Conservation (phyloP, 495 filamentous ascomycete genomes). For the Podospora australis region DNA sequence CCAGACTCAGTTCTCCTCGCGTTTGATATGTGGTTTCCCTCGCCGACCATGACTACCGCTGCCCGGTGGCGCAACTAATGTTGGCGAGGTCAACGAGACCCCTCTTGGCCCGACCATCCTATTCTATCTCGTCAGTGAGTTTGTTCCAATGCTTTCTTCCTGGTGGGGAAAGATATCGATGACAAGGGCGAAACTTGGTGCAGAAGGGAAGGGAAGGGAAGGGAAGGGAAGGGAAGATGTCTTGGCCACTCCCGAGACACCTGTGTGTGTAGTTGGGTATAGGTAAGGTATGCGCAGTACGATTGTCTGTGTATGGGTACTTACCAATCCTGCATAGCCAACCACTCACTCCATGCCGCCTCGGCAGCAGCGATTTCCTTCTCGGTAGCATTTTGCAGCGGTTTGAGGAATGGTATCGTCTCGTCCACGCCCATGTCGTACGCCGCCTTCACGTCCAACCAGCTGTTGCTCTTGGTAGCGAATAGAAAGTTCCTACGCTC, state of each 20-base stretch:
- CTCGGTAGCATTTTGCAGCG: slow-evolving; percentile 65
- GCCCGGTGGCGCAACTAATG: not conserved
- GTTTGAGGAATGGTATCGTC: slow-evolving; percentile 77
- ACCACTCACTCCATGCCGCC: slow-evolving; percentile 74
- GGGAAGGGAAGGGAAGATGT: too few species aligned
- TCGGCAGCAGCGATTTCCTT: slow-evolving; percentile 81
- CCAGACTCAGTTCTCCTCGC: not conserved
- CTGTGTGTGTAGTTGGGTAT: too few species aligned
- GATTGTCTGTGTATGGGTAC: not conserved
- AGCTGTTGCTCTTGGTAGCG: slow-evolving; percentile 84
- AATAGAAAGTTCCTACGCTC: slow-evolving; percentile 94
- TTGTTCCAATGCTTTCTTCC: not conserved
- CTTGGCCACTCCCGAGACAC: too few species aligned
- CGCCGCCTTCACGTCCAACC: slow-evolving; percentile 77
- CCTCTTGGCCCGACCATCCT: slow-evolving; percentile 63
- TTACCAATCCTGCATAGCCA: slow-evolving; percentile 87
- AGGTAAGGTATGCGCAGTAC: too few species aligned
- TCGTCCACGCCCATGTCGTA: slow-evolving; percentile 82
- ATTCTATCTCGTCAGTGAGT: not conserved
- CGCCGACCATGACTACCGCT: slow-evolving; percentile 10
- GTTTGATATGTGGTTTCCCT: slow-evolving; percentile 1
- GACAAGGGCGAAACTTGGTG: too few species aligned
- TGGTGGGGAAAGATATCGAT: too few species aligned
- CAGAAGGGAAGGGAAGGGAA: too few species aligned
- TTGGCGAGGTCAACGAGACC: too few species aligned